Evolutionary conservation across 2,329 filamentous ascomycete genomes (phyloP), one percentile per base, ranked within the genome.

Genomic region (Fusarium luffae): DNA sequence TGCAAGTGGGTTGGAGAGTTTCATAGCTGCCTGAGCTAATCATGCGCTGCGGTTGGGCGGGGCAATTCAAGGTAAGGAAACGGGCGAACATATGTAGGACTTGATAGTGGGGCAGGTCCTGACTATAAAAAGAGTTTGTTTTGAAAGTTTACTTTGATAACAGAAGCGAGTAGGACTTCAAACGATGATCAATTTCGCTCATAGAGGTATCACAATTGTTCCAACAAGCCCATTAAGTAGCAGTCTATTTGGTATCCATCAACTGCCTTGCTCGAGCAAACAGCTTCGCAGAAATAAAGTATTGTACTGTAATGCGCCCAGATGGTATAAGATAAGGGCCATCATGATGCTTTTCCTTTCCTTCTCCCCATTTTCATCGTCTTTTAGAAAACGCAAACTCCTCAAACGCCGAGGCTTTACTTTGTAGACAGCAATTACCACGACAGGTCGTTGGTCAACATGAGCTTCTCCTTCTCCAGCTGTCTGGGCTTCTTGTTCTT

Each of bases 391-490:
- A 58, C 42, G 52, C 48, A 49, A 73, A 75, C 71, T 73, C 73
- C 73, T 59, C 66, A 69, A 75, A 74, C 73, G 72, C 70, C 69
- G 44, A 67, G 47, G 54, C 66, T 57, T 59, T 51, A 57, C 42
- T 59, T 42, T 57, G 55, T 11, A 25, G 46, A 55, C 27, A 27
- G 50, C 28, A 52, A 57, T 74, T 77, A 83, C 81, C 82, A 83
- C n/a, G 77, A 76, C 60, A 83, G 72, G 63, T 82, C 79, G 77
- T 83, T 80, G 64, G 80, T 81, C 44, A 83, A 72, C 47, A 75
- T 77, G 69, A 81, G 71, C 79, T 82, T 82, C 74, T 80, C 77
- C 76, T 95, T 93, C 82, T 93, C 87, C 79, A 89, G 85, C 85
- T 89, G 79, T 72, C 82, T 81, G 74, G 77, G 77, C 69, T 79